phyloP scores from a whole-genome alignment of 2,329 filamentous ascomycete genomes.

The Hypoxylon sp. region DNA sequence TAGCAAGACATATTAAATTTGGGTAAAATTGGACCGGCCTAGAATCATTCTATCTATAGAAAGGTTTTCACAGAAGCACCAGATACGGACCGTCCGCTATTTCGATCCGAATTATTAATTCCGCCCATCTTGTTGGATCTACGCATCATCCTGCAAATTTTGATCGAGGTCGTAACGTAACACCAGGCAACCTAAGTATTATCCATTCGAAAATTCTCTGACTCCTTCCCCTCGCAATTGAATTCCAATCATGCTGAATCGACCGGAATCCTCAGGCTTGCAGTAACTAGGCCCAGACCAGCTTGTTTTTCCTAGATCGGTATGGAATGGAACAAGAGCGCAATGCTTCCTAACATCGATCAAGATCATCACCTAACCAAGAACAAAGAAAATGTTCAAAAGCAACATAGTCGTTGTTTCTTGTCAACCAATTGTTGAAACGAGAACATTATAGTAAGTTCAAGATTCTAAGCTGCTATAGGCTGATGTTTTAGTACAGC shows the following conservation, averaged over 20 bases:
- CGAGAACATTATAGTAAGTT: conserved; percentile 1
- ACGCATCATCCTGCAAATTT: too few species aligned
- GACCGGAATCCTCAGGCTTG: too few species aligned
- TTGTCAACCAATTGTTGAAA: conserved; percentile 3
- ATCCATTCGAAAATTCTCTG: too few species aligned
- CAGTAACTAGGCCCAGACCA: too few species aligned
- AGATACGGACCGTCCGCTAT: too few species aligned
- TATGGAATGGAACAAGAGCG: neutral
- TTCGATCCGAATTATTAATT: too few species aligned
- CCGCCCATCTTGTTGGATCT: too few species aligned
- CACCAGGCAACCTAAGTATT: too few species aligned
- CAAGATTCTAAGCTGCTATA: conserved; percentile 10
- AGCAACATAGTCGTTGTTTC: neutral
- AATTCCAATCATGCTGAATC: too few species aligned
- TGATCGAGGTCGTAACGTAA: too few species aligned
- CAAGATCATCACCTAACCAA: neutral
- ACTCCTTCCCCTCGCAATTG: too few species aligned
- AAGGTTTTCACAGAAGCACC: neutral
- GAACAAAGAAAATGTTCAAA: neutral
- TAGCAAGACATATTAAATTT: conserved; percentile 1
- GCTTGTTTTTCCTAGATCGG: neutral
- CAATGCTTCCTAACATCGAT: neutral
- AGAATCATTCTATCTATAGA: neutral
- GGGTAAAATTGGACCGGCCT: conserved; percentile 9
- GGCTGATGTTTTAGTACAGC: neutral